Conservation (phyloP, 1,284 basidiomycete genomes). For the Rhodotorula sp. region DNA sequence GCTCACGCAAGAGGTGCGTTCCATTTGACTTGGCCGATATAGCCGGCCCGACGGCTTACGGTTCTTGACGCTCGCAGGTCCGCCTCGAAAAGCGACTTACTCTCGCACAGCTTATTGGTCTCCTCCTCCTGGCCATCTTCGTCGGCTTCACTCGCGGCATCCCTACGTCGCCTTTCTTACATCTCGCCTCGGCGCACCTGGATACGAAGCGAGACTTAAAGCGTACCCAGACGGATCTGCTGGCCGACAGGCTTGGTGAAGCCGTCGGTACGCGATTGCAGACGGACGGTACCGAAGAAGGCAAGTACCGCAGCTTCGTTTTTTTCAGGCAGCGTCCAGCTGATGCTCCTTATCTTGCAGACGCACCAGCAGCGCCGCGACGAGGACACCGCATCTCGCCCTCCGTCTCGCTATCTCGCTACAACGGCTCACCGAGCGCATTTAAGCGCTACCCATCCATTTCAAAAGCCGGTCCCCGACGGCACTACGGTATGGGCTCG, state of each 20-base stretch:
- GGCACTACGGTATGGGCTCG: conserved; percentile 28
- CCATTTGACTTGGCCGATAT: rapidly evolving
- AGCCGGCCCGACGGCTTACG: background rate
- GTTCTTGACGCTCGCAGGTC: conserved; percentile 56
- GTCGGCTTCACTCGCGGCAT: conserved; percentile 79
- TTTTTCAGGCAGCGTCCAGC: background rate
- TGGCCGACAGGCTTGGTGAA: background rate
- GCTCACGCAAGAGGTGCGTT: conserved; percentile 67
- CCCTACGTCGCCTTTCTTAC: conserved; percentile 41
- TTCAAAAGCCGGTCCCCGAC: conserved; percentile 17
- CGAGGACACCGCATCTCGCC: conserved; percentile 4
- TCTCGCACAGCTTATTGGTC: conserved; percentile 73
- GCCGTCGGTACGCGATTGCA: background rate
- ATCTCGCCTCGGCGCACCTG: conserved; percentile 7
- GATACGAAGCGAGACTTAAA: background rate
- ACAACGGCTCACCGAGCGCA: background rate
- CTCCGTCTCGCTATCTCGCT: conserved; percentile 4
- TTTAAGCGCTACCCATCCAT: conserved; percentile 18
- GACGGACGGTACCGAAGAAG: background rate
- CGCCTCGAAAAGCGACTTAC: conserved; percentile 77
- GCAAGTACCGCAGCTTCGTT: too few relatives aligned
- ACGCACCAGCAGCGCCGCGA: background rate
- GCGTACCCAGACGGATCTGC: background rate
- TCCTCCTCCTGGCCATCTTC: conserved; percentile 74
- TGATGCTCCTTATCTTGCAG: too few relatives aligned